Evolutionary conservation across 306 rosid genomes (phyloP).

Genomic region (Amphicarpaea edgeworthii): DNA sequence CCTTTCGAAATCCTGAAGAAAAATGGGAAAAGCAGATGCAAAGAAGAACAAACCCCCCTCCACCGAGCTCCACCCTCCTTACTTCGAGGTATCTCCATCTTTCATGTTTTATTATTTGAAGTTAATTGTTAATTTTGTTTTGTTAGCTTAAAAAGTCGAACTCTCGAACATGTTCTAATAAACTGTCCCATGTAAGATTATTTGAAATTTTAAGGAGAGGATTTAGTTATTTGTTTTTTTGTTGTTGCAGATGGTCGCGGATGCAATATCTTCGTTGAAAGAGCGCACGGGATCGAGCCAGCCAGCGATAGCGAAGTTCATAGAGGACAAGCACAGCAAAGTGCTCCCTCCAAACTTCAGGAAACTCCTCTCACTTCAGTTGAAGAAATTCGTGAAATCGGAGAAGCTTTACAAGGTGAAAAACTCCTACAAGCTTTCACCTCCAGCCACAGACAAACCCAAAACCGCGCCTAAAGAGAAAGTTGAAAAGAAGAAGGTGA

Average conservation of each 20-base stretch:
- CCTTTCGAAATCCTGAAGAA: no score
- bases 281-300: constrained; percentile 51
- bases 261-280: constrained; percentile 45
- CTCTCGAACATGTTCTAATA: no score
- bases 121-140: no score
- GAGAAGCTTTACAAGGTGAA: constrained; percentile 44
- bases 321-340: constrained; percentile 41
- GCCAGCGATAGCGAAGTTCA: constrained; percentile 44
- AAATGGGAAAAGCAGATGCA: constrained; percentile 26
- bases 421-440: constrained; percentile 47
- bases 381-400: constrained; percentile 40
- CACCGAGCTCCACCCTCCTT: constrained; percentile 40
- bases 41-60: constrained; percentile 40
- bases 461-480: neutral
- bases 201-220: no score
- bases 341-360: constrained; percentile 43
- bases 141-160: no score
- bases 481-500: neutral
- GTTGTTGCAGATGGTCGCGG: constrained; percentile 43
- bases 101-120: no score
- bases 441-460: neutral
- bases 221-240: no score
- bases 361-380: constrained; percentile 41
- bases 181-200: no score
- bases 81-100: constrained; percentile 42